Base-by-base conservation (phyloP, 495 filamentous ascomycete genomes). In the Hypoxylon intermedium region DNA sequence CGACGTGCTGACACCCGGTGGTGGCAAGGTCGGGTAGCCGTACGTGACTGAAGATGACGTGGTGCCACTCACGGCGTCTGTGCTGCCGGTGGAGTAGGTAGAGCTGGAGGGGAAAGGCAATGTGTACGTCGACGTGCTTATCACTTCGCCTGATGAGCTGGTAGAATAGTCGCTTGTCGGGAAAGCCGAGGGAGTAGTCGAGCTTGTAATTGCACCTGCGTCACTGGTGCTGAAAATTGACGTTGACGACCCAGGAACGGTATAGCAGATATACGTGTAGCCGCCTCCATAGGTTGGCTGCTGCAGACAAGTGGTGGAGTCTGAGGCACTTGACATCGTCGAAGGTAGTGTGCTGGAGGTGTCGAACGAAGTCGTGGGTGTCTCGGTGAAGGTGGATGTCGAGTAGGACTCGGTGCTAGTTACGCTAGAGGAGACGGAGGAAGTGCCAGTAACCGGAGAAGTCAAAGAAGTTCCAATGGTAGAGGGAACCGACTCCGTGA, bases 221-320 rank as follows among this genome's bases (percentile, higher is more conserved):
- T 49, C 59, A 6, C 41, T 28, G 0, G 41, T 49, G 37, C 55
- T 62, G 34, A 31, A 34, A 9, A 52, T 48, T 15, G 42, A 40
- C 23, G 63, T 46, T 2, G 56, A 31, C 1, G 64, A 31, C 42
- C 13, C 34, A 1, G 59, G 40, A 21, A 64, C 4, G 23, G 58
- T 63, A 12, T 58, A 50, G 56, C 65, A 68, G 15, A 53, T 41
- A 20, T 47, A 61, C 28, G 53, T 46, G 36, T 66, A 71, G 34
- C 52, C 49, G 12, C 65, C 68, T 15, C 44, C 60, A 34, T 67
- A 46, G 0, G 50, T 49, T 9, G 54, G 51, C 23, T 58, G 43
- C 0, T 62, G 21, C 11, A 55, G 0, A 42, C 68, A 71, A 12
- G 55, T 68, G 4, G 58, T 68, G n/a, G 48, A 56, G 5, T 3